A percentile compares a stretch with the other conserved stretches of the same genome.
phyloP scores from a whole-genome alignment of 768 basidiomycete species.

The Panellus pusillus region DNA sequence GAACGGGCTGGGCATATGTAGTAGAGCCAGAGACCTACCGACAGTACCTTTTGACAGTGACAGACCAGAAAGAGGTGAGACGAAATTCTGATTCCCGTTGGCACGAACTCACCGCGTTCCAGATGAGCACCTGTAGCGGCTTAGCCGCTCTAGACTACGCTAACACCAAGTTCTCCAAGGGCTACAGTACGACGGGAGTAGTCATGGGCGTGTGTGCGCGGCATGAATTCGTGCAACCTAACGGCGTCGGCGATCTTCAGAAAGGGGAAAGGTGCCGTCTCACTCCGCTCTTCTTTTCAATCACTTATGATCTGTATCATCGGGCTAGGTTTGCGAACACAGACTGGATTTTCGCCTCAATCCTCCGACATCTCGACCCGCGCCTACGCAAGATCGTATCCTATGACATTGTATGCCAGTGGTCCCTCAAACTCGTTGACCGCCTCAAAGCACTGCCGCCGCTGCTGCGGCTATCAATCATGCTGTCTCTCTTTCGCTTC shows the following conservation, averaged over 20 bases:
- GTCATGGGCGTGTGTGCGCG: slow-evolving; percentile 24
- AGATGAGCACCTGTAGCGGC: slow-evolving; percentile 25
- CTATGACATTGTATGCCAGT: slow-evolving; percentile 36
- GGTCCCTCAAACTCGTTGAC: slow-evolving; percentile 23
- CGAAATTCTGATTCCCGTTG: too few species aligned
- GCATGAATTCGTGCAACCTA: slow-evolving; percentile 24
- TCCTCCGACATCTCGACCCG: slow-evolving; percentile 11
- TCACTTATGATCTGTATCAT: too few species aligned
- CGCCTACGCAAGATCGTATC: slow-evolving; percentile 20
- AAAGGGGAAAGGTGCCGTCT: slow-evolving; percentile 29
- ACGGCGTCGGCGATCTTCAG: slow-evolving; percentile 28
- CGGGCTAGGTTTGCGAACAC: slow-evolving; percentile 38
- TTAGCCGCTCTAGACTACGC: slow-evolving; percentile 20
- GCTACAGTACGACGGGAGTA: slow-evolving; percentile 25
- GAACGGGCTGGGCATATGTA: slow-evolving; percentile 5
- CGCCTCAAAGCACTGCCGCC: slow-evolving; percentile 19
- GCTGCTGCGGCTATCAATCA: slow-evolving; percentile 9
- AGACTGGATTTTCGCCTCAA: slow-evolving; percentile 33
- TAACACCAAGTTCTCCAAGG: slow-evolving; percentile 22
- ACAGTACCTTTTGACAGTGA: neutral
- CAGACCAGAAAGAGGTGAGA: slow-evolving; percentile 1
- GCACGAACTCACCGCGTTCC: too few species aligned
- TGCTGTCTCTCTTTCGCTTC: slow-evolving; percentile 15
- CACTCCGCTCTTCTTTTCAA: neutral
- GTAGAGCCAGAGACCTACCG: neutral